These are phyloP conservation scores for Hydnum rufescens DNA, from an alignment of 768 basidiomycete genomes.

Conservation along the genomic window DNA sequence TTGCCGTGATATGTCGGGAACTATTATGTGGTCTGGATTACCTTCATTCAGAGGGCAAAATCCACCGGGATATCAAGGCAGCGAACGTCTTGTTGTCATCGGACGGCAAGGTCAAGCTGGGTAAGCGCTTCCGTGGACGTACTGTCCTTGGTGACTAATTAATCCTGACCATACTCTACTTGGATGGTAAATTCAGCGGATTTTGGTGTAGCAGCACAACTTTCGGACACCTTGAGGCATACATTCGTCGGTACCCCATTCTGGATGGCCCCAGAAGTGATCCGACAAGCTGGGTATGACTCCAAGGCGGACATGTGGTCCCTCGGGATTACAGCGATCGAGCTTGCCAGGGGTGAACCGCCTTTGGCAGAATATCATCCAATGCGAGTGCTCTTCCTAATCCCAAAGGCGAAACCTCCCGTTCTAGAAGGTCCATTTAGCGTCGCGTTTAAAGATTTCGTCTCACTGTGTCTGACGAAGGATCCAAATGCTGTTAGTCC, in stretches of 20 bases:
- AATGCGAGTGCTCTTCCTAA: constrained; percentile 94
- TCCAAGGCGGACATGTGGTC: constrained; percentile 96
- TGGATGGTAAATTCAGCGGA: constrained; percentile 33
- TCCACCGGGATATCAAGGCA: constrained; percentile 98
- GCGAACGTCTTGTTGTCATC: constrained; percentile 87
- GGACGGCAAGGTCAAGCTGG: constrained; percentile 80
- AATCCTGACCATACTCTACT: neutral
- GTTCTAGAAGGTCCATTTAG: constrained; percentile 74
- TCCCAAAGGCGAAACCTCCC: constrained; percentile 91
- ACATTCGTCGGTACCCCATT: constrained; percentile 96
- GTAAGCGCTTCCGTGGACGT: no score
- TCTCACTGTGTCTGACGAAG: constrained; percentile 77
- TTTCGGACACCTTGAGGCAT: constrained; percentile 83
- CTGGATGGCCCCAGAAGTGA: constrained; percentile 99
- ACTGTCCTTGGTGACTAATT: neutral
- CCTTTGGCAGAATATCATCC: constrained; percentile 95
- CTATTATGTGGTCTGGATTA: constrained; percentile 86
- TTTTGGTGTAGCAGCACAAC: constrained; percentile 94
- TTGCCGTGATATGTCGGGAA: constrained; percentile 87
- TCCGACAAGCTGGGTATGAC: constrained; percentile 91
- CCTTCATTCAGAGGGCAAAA: constrained; percentile 87
- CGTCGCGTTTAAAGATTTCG: constrained; percentile 80
- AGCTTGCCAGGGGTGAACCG: constrained; percentile 95
- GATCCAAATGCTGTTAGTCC: constrained; percentile 69
- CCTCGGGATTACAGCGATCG: constrained; percentile 92